These are phyloP conservation scores for Nelumbo lutea DNA, from an alignment of 164 flowering plant genomes.

Conservation along the genomic window DNA sequence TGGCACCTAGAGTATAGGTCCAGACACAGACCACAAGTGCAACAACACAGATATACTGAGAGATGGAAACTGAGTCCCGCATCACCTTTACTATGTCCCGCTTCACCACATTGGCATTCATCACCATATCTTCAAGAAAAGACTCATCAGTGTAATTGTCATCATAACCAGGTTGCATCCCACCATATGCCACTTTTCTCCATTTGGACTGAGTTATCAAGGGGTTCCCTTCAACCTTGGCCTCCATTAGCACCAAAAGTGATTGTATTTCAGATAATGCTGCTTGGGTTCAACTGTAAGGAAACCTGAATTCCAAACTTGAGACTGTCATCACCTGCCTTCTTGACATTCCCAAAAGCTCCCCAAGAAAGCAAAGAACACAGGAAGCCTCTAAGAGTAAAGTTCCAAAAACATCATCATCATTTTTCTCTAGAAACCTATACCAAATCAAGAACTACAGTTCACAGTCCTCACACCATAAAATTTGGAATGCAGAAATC, in stretches of 20 bases:
- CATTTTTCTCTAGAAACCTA: background rate
- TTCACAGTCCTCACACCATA: background rate
- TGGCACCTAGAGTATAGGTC: slow-evolving; percentile 59
- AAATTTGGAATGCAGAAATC: background rate
- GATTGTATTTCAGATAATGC: background rate
- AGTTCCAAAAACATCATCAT: background rate
- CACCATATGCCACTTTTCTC: slow-evolving; percentile 98
- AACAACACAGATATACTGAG: slow-evolving; percentile 86
- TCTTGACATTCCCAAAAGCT: background rate
- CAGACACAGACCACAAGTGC: slow-evolving; percentile 85
- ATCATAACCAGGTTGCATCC: slow-evolving; percentile 96
- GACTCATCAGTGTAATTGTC: slow-evolving; percentile 90
- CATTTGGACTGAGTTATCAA: slow-evolving; percentile 46
- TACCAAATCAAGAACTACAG: background rate
- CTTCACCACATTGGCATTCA: slow-evolving; percentile 85
- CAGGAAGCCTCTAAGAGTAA: background rate
- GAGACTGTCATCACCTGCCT: background rate
- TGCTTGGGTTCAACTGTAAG: background rate
- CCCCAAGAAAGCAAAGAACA: background rate
- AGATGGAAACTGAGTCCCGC: slow-evolving; percentile 52
- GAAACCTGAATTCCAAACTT: background rate
- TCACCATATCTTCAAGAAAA: slow-evolving; percentile 89
- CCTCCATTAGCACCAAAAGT: slow-evolving; percentile 16
- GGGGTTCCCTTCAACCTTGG: slow-evolving; percentile 10
- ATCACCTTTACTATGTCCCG: slow-evolving; percentile 46